phyloP scores from a whole-genome alignment of 202 grass and related monocot genomes.

The Setaria viridis region DNA sequence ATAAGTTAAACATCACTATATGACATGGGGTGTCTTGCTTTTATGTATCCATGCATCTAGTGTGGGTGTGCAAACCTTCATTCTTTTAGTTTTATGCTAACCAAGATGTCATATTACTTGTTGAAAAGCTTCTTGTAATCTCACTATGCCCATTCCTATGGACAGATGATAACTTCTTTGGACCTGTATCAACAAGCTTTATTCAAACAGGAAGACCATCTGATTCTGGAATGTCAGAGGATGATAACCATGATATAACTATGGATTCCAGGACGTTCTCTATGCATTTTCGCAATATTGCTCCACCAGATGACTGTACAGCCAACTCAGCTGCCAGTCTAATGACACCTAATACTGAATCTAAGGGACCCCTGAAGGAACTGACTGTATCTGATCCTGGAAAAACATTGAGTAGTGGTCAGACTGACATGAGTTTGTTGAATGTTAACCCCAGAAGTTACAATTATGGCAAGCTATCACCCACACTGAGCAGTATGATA shows the following conservation, averaged over 20 bases:
- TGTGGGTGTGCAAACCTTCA: slow-evolving; percentile 18
- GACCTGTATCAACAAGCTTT: slow-evolving; percentile 87
- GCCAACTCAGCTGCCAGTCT: slow-evolving; percentile 66
- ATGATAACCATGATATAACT: slow-evolving; percentile 85
- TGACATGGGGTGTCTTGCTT: slow-evolving; percentile 27
- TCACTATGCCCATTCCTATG: slow-evolving; percentile 38
- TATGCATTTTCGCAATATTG: slow-evolving; percentile 73
- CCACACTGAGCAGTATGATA: slow-evolving; percentile 60
- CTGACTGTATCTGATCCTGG: slow-evolving; percentile 58
- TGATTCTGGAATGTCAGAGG: slow-evolving; percentile 85
- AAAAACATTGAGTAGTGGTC: slow-evolving; percentile 39
- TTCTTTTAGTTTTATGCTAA: slow-evolving; percentile 34
- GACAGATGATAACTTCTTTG: slow-evolving; percentile 95
- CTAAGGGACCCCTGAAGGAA: slow-evolving; percentile 40
- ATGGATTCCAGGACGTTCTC: slow-evolving; percentile 92
- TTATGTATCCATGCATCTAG: background rate
- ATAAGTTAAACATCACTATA: background rate
- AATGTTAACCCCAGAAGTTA: slow-evolving; percentile 50
- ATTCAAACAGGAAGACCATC: slow-evolving; percentile 70
- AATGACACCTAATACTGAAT: slow-evolving; percentile 47
- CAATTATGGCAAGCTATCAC: slow-evolving; percentile 64
- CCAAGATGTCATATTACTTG: slow-evolving; percentile 16
- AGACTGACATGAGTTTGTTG: slow-evolving; percentile 70
- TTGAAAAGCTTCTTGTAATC: slow-evolving; percentile 14
- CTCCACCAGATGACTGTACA: slow-evolving; percentile 61